These are phyloP conservation scores for Colletotrichum nymphaeae DNA, from an alignment of 2,329 filamentous ascomycete species.

Conservation along the genomic window DNA sequence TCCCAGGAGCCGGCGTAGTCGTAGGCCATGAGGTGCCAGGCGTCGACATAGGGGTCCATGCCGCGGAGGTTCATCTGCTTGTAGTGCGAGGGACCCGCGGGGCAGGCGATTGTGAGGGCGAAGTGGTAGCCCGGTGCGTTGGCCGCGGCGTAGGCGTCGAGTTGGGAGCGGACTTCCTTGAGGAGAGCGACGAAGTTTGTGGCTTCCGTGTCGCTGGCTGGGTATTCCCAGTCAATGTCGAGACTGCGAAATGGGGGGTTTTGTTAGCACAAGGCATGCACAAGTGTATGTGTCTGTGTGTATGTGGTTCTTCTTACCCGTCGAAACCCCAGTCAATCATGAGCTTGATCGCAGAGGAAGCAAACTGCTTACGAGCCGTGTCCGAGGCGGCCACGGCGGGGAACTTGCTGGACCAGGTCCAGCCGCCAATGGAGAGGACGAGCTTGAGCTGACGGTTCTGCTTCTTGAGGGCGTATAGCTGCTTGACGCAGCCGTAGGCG, in stretches of 20 bases:
- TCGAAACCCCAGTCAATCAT: conserved; percentile 75
- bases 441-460: conserved; percentile 80
- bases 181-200: conserved; percentile 55
- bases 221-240: conserved; percentile 70
- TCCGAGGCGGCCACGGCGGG: conserved; percentile 70
- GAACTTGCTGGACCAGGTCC: conserved; percentile 80
- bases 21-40: conserved; percentile 75
- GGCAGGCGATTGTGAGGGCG: conserved; percentile 61
- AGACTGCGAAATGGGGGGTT: conserved; percentile 44
- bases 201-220: conserved; percentile 51
- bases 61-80: conserved; percentile 59
- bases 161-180: conserved; percentile 52
- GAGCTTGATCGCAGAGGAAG: conserved; percentile 73
- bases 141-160: conserved; percentile 54
- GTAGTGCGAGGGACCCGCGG: conserved; percentile 62
- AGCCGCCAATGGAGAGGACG: conserved; percentile 85
- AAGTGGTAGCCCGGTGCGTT: conserved; percentile 59
- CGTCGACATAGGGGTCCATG: conserved; percentile 69
- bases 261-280: background rate
- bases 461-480: conserved; percentile 82
- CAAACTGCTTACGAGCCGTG: conserved; percentile 73
- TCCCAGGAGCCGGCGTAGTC: conserved; percentile 80
- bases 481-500: conserved; percentile 82
- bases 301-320: conserved; percentile 37
- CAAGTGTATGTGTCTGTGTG: background rate